Base-by-base conservation (phyloP, 1,139 yeast species). In the Groenewaldozyma sp. region DNA sequence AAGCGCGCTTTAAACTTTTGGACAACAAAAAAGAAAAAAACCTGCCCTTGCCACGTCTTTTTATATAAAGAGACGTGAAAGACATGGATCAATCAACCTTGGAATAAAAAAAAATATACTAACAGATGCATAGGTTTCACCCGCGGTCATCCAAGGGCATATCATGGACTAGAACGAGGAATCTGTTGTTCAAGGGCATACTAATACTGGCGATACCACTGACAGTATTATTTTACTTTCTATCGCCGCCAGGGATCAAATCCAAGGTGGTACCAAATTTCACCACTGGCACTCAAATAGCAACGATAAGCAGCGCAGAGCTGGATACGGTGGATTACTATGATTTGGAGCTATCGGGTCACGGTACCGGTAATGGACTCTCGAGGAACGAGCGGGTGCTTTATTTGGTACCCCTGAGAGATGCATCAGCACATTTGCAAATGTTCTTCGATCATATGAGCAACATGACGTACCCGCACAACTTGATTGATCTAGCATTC, bases 371-470 rank as follows among this genome's bases (percentile, higher is more conserved):
- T 11, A 66, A 70, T 34, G 83, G 83, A 14, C 73, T 78, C 78
- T 72, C 70, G 46, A 62, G 64, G 36, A 68, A 65, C 14, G 84
- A 78, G 51, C 65, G 81, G 32, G 70, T 78, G 16, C 60, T 78
- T 34, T 74, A 76, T 47, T 70, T 78, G 45, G 82, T 78, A n/a
- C 86, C 86, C 5, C 58, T 78, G 41, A 69, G 84, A 58, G 83
- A 78, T 53, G 84, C 84, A 4, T 74, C 78, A n/a, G 66, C 73
- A 19, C 83, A 76, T 59, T 57, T 78, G 53, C 78, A 78, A 26
- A 73, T 78, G 74, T 76, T 78, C 55, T 78, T 78, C 53, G 67
- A 67, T 24, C 82, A 78, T 52, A 63, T 78, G 69, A 64, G 62
- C 40, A 70, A 71, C 50, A 62, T 78, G 54, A 71, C 81, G 0